Evolutionary conservation across 2,329 filamentous ascomycete species (phyloP).

Genomic region (Juglanconis oblonga): DNA sequence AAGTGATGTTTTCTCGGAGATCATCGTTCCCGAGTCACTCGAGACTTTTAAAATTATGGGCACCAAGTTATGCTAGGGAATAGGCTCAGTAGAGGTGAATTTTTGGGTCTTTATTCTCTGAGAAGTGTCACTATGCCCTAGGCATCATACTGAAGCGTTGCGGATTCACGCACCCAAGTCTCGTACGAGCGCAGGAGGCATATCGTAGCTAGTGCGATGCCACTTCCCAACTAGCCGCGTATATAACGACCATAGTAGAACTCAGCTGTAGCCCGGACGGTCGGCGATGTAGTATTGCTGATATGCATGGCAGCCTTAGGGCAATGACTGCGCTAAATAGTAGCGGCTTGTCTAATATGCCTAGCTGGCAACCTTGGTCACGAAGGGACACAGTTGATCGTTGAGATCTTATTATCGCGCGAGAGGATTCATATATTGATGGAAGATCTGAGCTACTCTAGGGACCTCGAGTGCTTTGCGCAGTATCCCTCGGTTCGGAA

Average conservation of each 20-base stretch:
- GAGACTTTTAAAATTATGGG: conserved; percentile 26
- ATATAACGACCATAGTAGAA: conserved; percentile 40
- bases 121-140: not conserved
- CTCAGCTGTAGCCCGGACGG: conserved; percentile 29
- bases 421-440: not conserved
- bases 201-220: conserved; percentile 41
- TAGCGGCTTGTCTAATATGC: not conserved
- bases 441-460: not conserved
- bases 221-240: conserved; percentile 29
- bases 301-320: conserved; percentile 24
- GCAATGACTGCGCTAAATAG: not conserved
- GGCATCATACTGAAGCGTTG: too few relatives aligned
- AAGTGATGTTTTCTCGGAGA: conserved; percentile 50
- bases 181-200: conserved; percentile 48
- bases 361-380: not conserved
- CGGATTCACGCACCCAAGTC: conserved; percentile 38
- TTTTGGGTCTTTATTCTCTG: conserved; percentile 39
- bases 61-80: conserved; percentile 32
- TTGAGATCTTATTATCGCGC: not conserved
- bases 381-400: not conserved
- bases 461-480: not conserved
- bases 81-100: conserved; percentile 45
- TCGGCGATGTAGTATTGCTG: conserved; percentile 29
- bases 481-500: not conserved
- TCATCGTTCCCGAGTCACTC: conserved; percentile 45